Conservation (phyloP, 192 early-diverging fungal genomes). For the Rhizophagus clarus region DNA sequence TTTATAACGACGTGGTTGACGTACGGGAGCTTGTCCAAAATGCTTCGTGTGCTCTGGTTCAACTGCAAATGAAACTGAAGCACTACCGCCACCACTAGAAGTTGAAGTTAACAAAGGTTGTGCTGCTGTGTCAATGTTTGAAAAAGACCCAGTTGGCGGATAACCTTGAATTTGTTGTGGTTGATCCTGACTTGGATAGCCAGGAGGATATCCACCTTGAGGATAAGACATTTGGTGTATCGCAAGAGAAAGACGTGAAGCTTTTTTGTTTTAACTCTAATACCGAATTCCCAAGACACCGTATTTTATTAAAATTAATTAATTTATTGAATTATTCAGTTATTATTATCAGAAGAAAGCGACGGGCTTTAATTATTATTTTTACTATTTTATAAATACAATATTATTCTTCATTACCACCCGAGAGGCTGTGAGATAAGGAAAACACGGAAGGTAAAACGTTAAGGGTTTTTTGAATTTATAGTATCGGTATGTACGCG, state of each 20-base stretch:
- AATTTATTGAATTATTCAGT: too few relatives aligned
- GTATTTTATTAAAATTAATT: too few relatives aligned
- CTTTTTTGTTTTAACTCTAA: neutral
- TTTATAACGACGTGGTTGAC: slow-evolving; percentile 50
- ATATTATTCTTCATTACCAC: too few relatives aligned
- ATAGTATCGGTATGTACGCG: too few relatives aligned
- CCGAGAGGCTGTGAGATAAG: too few relatives aligned
- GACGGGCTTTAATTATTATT: too few relatives aligned
- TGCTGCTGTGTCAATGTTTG: neutral
- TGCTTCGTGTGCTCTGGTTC: slow-evolving; percentile 26
- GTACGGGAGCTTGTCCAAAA: slow-evolving; percentile 45
- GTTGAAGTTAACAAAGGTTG: slow-evolving; percentile 7
- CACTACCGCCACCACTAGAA: neutral
- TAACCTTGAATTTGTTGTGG: neutral
- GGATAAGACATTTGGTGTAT: neutral
- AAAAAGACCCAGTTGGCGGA: neutral
- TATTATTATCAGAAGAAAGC: too few relatives aligned
- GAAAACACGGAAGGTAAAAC: too few relatives aligned
- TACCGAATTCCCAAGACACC: neutral
- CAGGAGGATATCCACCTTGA: slow-evolving; percentile 12
- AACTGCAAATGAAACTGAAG: neutral
- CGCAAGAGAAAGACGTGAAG: neutral
- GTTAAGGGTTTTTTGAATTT: too few relatives aligned
- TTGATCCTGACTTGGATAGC: neutral
- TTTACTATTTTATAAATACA: too few relatives aligned